A percentile compares a stretch with the other conserved stretches of the same genome.
Conservation (phyloP, 345 rosid species). For the Gossypium thurberi region DNA sequence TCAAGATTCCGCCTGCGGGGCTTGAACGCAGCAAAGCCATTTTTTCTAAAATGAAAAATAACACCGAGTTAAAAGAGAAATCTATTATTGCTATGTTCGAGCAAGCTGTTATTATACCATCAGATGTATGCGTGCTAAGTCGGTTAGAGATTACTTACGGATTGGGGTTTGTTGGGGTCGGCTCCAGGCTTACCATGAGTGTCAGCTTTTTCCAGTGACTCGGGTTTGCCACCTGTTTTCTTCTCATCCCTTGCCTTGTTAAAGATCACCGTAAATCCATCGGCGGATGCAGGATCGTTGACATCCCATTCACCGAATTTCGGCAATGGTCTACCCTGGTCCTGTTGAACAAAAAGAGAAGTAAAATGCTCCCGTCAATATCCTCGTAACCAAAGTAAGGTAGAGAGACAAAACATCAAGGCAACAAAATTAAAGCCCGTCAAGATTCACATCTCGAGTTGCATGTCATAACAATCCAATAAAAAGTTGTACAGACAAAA, state of each 20-base stretch:
- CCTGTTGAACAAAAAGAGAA: conserved; percentile 31
- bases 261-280: conserved; percentile 93
- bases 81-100: background rate
- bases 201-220: conserved; percentile 43
- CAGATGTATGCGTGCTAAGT: background rate
- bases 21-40: conserved; percentile 87
- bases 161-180: conserved; percentile 60
- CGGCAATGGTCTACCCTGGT: conserved; percentile 76
- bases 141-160: conserved; percentile 47
- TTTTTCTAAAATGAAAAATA: conserved; percentile 49
- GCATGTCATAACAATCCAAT: background rate
- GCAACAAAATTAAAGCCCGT: background rate
- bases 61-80: background rate
- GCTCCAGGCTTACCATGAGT: conserved; percentile 46
- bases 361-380: background rate
- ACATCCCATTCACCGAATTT: conserved; percentile 99
- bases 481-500: background rate
- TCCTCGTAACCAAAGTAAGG: background rate
- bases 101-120: background rate
- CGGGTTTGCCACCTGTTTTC: conserved; percentile 68
- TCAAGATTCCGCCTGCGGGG: conserved; percentile 66
- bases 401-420: background rate
- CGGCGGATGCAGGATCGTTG: conserved; percentile 81
- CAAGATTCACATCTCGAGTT: background rate
- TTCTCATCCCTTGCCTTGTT: conserved; percentile 94